Base-by-base conservation (phyloP, 2,329 filamentous ascomycete species). In the Ophiocordyceps sinensis region DNA sequence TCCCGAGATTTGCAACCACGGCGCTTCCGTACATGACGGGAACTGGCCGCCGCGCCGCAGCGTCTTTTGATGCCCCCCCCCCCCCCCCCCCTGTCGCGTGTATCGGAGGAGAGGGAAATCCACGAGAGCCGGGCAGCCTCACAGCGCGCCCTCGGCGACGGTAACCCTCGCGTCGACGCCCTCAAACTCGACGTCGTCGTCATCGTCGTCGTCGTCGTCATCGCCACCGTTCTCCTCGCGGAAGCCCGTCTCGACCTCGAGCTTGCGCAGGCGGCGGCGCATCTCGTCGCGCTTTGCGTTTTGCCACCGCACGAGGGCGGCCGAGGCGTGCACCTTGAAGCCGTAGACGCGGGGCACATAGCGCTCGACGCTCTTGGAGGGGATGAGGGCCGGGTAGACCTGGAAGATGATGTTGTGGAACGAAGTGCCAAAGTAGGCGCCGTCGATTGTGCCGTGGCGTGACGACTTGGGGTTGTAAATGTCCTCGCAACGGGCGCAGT, bases 341-440 rank as follows among this genome's bases (percentile, higher is more conserved):
- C 91, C 91, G 60, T 91, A 98, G 45, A 94, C 82, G 44, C 84
- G 78, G 21, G 91, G 91, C 43, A 89, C 76, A 63, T 96, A 95
- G 50, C 91, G 77, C 48, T 86, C 79, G 47, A 79, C 71, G 51
- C 78, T 86, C 72, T 96, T 98, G 50, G 78, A 70, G 3, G 91
- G 91, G 40, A 93, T 78, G 51, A 98, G 73, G 21, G 84, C 79
- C 6, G 91, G 89, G 60, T 96, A 96, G 42, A 98, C 91, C 62
- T 98, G 91, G 70, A 98, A 96, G 47, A 98, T 78, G 63, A 98
- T 95, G 66, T 95, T 95, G 71, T 95, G 89, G 71, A 98, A 98
- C 3, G 85, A 94, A 38, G 89, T 88, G 51, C 91, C 91, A 52
- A 98, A 98, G 71, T 96, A 98, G 49, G 91, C 91, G 47, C 91